Evolutionary conservation across 768 basidiomycete genomes (phyloP), one percentile per base, ranked within the genome.

Genomic region (Boletus subcaerulescens): DNA sequence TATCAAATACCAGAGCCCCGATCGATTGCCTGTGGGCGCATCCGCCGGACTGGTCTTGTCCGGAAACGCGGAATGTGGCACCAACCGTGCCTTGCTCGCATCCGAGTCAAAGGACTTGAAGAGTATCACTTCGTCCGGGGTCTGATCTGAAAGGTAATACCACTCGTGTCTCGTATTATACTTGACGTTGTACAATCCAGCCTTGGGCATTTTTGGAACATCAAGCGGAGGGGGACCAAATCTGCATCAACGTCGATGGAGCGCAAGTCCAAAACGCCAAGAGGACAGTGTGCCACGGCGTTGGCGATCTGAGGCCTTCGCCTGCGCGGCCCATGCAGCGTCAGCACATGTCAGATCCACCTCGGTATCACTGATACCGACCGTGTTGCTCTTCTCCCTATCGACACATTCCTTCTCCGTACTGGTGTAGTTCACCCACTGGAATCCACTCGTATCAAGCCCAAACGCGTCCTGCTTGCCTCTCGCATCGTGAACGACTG

Each of bases 91-190:
- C 60, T 66, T 66, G 46, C 68, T 64, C 40, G 53, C 59, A 52
- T 72, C 69, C 36, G 75, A 75, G 57, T 78, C 76, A 48, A 68
- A 77, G 59, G 76, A 74, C 65, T 76, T 76, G 66, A 77, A 71
- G 12, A 76, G 58, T 6, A 61, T 64, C 47, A 74, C 67, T 59
- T 76, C 76, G 4, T 74, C 71, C 13, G 74, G 73, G 1, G 66
- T 70, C 67, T 73, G 72, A 50, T 73, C 60, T 4, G 69, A 58
- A 39, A 77, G 52, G 62, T 74, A 74, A 55, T 72, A 73, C 74
- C 73, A 76, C 60, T 57, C 53, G 60, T 75, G 73, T 0, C 51
- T 50, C 2, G 72, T 69, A 56, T 68, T 75, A 55, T 72, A 65
- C 26, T 63, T 64, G 50, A 77, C 64, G 49, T 52, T 60, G 65